Evolutionary conservation across 768 basidiomycete genomes (phyloP).

Genomic region (Xanthoconium stramineum): DNA sequence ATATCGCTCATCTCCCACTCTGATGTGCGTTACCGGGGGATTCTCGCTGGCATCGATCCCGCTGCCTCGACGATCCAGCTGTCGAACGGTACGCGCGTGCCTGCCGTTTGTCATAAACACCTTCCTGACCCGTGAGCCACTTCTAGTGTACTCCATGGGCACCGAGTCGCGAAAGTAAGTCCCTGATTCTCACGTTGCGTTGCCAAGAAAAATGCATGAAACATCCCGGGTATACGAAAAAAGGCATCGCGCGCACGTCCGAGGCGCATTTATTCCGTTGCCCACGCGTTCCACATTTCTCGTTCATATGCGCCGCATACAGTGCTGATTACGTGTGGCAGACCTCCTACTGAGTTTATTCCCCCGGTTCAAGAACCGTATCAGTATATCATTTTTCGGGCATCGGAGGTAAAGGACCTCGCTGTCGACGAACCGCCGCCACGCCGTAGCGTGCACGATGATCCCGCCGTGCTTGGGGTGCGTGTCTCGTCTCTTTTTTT

Average conservation of each 20-base stretch:
- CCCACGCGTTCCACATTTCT: conserved; percentile 32
- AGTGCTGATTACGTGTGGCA: conserved; percentile 34
- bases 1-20: conserved; percentile 90
- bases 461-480: conserved; percentile 82
- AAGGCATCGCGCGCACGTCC: conserved; percentile 35
- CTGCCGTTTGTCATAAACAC: background rate
- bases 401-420: conserved; percentile 87
- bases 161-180: conserved; percentile 79
- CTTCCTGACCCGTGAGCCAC: background rate
- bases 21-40: conserved; percentile 87
- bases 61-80: conserved; percentile 83
- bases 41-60: conserved; percentile 83
- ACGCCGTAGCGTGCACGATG: conserved; percentile 69
- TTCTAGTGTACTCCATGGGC: conserved; percentile 78
- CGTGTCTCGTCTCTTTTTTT: conserved; percentile 31
- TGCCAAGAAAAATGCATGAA: conserved; percentile 29
- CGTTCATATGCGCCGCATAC: background rate
- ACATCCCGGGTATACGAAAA: conserved; percentile 40
- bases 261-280: conserved; percentile 51
- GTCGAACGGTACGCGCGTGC: conserved; percentile 61
- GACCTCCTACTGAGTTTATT: conserved; percentile 74
- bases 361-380: conserved; percentile 83
- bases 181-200: background rate
- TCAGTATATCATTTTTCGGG: conserved; percentile 88
- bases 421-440: conserved; percentile 68